These are phyloP conservation scores for Suillus decipiens DNA, from an alignment of 768 basidiomycete species.

Conservation along the genomic window DNA sequence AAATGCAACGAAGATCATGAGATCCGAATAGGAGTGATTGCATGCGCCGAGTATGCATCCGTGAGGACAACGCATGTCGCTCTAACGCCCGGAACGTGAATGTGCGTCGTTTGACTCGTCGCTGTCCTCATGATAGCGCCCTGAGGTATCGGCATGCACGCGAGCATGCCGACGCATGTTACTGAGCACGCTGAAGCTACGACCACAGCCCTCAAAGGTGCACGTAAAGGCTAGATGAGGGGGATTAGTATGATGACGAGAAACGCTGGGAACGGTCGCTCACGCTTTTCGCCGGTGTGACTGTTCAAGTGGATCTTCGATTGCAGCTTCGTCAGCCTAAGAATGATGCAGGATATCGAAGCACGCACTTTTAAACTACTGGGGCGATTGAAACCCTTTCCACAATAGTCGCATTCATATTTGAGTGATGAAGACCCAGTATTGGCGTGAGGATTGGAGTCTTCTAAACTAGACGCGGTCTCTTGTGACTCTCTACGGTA, in stretches of 20 bases:
- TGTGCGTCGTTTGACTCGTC: conserved; percentile 48
- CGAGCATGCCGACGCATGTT: conserved; percentile 88
- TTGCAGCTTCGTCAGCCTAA: conserved; percentile 13
- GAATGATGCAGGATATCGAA: conserved; percentile 8
- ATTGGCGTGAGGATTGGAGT: conserved; percentile 19
- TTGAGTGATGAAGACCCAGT: conserved; percentile 42
- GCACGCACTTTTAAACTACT: conserved; percentile 73
- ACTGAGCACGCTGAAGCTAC: conserved; percentile 83
- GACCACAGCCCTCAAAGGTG: conserved; percentile 72
- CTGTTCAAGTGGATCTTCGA: conserved; percentile 79
- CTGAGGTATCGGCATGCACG: conserved; percentile 50
- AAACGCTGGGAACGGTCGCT: conserved; percentile 30
- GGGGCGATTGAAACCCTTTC: conserved; percentile 79
- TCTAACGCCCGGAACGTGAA: conserved; percentile 23
- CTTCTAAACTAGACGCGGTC: conserved; percentile 14
- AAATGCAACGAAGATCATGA: conserved; percentile 10
- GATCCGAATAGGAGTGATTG: background rate
- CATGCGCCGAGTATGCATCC: background rate
- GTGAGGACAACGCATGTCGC: conserved; percentile 1
- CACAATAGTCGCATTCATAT: conserved; percentile 79
- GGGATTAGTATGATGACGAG: conserved; percentile 15
- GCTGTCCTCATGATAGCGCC: conserved; percentile 40
- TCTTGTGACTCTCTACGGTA: conserved; percentile 22
- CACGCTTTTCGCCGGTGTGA: conserved; percentile 85
- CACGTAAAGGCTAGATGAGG: conserved; percentile 64